These are phyloP conservation scores for Sindora glabra DNA, from an alignment of 306 rosid species.

Conservation along the genomic window DNA sequence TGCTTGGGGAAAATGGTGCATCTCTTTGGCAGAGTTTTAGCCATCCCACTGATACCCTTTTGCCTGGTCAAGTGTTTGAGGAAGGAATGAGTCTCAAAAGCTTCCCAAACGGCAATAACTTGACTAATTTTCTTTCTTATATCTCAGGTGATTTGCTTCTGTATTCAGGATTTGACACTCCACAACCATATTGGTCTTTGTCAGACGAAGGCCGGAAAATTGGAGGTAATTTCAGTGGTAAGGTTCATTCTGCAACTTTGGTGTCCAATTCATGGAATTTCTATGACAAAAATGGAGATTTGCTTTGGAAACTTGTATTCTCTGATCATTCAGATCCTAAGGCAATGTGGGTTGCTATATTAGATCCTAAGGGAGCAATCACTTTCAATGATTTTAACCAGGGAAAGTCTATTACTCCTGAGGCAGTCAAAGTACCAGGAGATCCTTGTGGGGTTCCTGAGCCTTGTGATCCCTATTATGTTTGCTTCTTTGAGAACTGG, in stretches of 20 bases:
- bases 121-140: conserved; percentile 44
- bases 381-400: conserved; percentile 50
- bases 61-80: conserved; percentile 55
- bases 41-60: conserved; percentile 84
- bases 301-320: conserved; percentile 51
- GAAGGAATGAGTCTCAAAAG: conserved; percentile 74
- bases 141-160: conserved; percentile 59
- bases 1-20: conserved; percentile 32
- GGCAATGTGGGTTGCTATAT: conserved; percentile 59
- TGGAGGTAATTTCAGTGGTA: conserved; percentile 30
- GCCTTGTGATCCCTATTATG: conserved; percentile 64
- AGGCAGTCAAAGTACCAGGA: conserved; percentile 37
- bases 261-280: conserved; percentile 64
- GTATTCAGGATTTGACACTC: conserved; percentile 52
- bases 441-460: conserved; percentile 69
- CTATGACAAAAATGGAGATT: conserved; percentile 37
- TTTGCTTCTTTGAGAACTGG: conserved; percentile 47
- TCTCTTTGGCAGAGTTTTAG: conserved; percentile 72
- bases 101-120: conserved; percentile 44
- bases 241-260: conserved; percentile 42
- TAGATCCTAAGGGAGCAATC: conserved; percentile 63
- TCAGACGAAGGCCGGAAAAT: conserved; percentile 32
- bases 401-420: conserved; percentile 35
- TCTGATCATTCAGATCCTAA: conserved; percentile 28
- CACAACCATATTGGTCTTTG: conserved; percentile 77